Evolutionary conservation across 768 basidiomycete species (phyloP).

Genomic region (Sporobolomyces pararoseus): DNA sequence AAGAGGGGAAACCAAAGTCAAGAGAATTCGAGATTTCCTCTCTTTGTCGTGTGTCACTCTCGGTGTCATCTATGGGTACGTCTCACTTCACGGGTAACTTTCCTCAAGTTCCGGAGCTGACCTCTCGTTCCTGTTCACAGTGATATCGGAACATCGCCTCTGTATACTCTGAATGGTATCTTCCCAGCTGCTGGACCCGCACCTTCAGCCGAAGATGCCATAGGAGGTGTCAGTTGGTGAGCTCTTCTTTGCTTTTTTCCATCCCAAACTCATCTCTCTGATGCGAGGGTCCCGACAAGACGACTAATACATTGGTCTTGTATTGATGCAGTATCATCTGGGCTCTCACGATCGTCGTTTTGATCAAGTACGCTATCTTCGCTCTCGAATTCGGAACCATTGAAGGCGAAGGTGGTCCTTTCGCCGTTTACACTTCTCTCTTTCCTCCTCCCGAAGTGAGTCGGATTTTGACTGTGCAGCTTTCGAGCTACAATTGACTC

Average conservation of each 20-base stretch:
- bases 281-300: too few relatives aligned
- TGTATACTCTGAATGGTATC: conserved; percentile 65
- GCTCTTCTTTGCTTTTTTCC: not conserved
- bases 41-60: conserved; percentile 7
- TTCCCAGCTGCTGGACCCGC: conserved; percentile 56
- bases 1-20: too few relatives aligned
- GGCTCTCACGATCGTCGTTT: conserved; percentile 61
- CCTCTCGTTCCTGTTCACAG: not conserved
- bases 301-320: too few relatives aligned
- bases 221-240: conserved; percentile 60
- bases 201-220: conserved; percentile 60
- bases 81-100: not conserved
- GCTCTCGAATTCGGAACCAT: conserved; percentile 53
- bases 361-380: conserved; percentile 62
- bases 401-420: conserved; percentile 63
- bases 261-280: not conserved
- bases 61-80: conserved; percentile 29
- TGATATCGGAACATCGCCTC: conserved; percentile 56
- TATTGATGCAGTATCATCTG: too few relatives aligned
- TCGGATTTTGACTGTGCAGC: too few relatives aligned
- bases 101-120: not conserved
- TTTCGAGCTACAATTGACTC: too few relatives aligned
- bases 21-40: conserved; percentile 1
- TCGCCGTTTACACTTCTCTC: conserved; percentile 55
- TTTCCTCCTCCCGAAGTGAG: conserved; percentile 55